These are phyloP conservation scores for Geoglossum glabrum DNA, from an alignment of 495 filamentous ascomycete genomes.

Conservation along the genomic window DNA sequence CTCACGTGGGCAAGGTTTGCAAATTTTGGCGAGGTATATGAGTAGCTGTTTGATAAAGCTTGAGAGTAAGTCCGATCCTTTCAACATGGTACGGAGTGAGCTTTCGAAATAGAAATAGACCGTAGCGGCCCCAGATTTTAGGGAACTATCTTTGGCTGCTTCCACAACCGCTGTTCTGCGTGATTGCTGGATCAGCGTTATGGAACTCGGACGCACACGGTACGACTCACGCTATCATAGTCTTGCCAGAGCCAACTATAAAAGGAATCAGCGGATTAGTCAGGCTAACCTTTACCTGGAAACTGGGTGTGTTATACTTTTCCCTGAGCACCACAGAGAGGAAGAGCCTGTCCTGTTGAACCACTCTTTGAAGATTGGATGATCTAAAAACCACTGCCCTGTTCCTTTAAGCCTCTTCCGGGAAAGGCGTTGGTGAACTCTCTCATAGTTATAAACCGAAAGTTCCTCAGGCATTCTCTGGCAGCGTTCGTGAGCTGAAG, in stretches of 20 bases:
- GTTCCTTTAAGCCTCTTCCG: constrained; percentile 10
- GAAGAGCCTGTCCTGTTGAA: constrained; percentile 5
- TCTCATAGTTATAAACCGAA: constrained; percentile 13
- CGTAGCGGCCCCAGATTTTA: constrained; percentile 9
- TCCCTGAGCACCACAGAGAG: constrained; percentile 15
- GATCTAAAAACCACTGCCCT: constrained; percentile 12
- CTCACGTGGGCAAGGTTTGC: too few species aligned
- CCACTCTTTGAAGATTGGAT: constrained; percentile 11
- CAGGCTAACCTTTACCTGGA: constrained; percentile 5
- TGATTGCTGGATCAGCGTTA: not conserved
- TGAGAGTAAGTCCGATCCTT: too few species aligned
- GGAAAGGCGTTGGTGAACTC: constrained; percentile 9
- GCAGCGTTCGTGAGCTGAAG: too few species aligned
- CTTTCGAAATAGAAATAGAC: constrained; percentile 10
- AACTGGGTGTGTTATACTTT: constrained; percentile 10
- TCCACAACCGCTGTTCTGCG: constrained; percentile 10
- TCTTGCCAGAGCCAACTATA: constrained; percentile 16
- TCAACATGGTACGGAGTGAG: too few species aligned
- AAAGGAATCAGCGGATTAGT: not conserved
- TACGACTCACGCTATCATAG: constrained; percentile 13
- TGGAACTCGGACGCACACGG: not conserved
- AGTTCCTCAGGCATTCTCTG: constrained; percentile 3
- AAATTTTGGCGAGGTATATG: too few species aligned
- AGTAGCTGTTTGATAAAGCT: too few species aligned
- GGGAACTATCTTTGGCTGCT: constrained; percentile 2